phyloP scores from a whole-genome alignment of 176 grass and related monocot species.

The Rhynchospora tenuis region DNA sequence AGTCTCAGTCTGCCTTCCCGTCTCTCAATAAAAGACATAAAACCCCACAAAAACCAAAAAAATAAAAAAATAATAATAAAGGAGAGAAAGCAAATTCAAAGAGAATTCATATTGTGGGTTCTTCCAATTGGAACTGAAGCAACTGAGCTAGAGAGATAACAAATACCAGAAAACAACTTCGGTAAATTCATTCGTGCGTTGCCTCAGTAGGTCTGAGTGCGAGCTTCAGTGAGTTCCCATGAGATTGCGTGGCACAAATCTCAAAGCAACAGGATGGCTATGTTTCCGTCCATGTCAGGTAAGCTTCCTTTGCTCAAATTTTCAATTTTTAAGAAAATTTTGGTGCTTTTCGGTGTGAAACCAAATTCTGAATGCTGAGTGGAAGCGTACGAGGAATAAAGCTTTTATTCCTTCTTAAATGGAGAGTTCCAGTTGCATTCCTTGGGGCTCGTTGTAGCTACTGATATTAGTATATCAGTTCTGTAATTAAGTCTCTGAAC shows the following conservation, averaged over 20 bases:
- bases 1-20: background rate
- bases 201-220: background rate
- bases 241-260: constrained; percentile 48
- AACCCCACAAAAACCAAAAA: background rate
- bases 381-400: background rate
- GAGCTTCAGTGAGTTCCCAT: constrained; percentile 40
- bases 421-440: background rate
- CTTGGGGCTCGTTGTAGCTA: background rate
- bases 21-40: background rate
- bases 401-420: background rate
- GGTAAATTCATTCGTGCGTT: background rate
- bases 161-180: background rate
- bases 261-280: constrained; percentile 48
- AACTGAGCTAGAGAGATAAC: background rate
- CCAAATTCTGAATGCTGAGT: background rate
- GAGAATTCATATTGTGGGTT: background rate
- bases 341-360: background rate
- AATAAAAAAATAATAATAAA: background rate
- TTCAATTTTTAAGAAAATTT: background rate
- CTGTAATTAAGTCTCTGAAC: background rate
- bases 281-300: constrained; percentile 58
- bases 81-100: background rate
- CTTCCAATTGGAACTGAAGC: background rate
- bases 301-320: background rate
- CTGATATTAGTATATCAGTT: background rate